Evolutionary conservation across 768 basidiomycete species (phyloP).

Genomic region (Phallus indusiatus): DNA sequence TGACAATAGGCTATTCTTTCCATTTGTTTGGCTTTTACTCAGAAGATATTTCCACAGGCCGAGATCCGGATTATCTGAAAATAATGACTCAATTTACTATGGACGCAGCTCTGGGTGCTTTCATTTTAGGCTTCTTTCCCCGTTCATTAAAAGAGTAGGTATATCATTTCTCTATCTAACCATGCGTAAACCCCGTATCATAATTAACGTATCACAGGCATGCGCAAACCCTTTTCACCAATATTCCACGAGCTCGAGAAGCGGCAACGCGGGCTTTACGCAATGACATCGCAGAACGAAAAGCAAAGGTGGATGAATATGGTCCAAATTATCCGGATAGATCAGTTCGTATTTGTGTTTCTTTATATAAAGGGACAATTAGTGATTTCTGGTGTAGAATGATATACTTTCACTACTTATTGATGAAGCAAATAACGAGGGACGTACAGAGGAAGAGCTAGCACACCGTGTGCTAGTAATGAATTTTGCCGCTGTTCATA

Average conservation of each 20-base stretch:
- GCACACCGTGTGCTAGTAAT: constrained; percentile 4
- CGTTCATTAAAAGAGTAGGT: constrained; percentile 35
- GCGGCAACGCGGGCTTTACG: constrained; percentile 10
- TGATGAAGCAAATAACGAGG: background rate
- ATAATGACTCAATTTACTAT: constrained; percentile 28
- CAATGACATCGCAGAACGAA: constrained; percentile 23
- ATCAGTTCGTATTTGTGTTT: constrained; percentile 20
- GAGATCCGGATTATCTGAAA: constrained; percentile 29
- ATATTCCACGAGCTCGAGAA: constrained; percentile 11
- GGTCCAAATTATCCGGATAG: constrained; percentile 26
- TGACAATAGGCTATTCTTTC: too few relatives aligned
- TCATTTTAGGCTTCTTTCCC: constrained; percentile 31
- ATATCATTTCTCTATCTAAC: constrained; percentile 14
- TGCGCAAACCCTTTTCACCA: constrained; percentile 12
- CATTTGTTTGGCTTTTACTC: constrained; percentile 8
- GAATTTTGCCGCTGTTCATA: constrained; percentile 17
- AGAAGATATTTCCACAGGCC: constrained; percentile 23
- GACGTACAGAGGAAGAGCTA: background rate
- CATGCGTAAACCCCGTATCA: background rate
- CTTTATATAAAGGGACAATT: background rate
- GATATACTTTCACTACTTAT: background rate
- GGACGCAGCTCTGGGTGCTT: constrained; percentile 24
- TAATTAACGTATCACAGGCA: constrained; percentile 11
- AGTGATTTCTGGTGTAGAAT: background rate
- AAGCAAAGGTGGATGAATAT: constrained; percentile 21